These are phyloP conservation scores for Rhizopus microsporus DNA, from an alignment of 371 early-diverging fungal species.

Conservation along the genomic window DNA sequence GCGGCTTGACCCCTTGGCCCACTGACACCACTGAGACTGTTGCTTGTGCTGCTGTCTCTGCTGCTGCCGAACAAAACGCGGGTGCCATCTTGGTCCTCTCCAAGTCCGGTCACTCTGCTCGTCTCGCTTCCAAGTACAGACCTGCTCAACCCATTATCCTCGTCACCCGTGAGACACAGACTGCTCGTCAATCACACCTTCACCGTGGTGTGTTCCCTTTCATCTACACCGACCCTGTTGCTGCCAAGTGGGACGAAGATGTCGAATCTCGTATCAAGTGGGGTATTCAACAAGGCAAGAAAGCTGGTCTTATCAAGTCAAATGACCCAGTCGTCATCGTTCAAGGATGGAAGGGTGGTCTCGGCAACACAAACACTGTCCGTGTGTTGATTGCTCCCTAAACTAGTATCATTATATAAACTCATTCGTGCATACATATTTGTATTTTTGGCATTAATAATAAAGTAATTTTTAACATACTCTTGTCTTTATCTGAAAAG, in stretches of 20 bases:
- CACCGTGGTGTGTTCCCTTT: conserved; percentile 90
- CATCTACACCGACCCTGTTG: conserved; percentile 60
- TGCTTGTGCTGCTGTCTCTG: conserved; percentile 87
- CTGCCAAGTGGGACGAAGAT: conserved; percentile 78
- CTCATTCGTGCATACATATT: conserved; percentile 3
- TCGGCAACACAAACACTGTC: conserved; percentile 85
- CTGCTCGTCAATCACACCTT: conserved; percentile 85
- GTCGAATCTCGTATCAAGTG: conserved; percentile 81
- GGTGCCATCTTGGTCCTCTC: conserved; percentile 86
- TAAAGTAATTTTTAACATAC: background rate
- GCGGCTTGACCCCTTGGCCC: conserved; percentile 71
- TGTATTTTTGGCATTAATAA: background rate
- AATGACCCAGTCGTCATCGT: conserved; percentile 76
- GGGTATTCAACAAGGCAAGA: conserved; percentile 74
- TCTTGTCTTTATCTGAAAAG: too few species aligned
- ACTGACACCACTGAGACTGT: conserved; percentile 88
- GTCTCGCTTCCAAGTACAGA: conserved; percentile 90
- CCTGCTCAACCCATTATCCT: conserved; percentile 89
- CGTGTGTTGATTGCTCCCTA: conserved; percentile 62
- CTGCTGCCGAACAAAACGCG: conserved; percentile 82
- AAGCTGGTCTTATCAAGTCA: conserved; percentile 57
- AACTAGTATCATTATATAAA: conserved; percentile 9
- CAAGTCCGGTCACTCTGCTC: conserved; percentile 83
- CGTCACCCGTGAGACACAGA: conserved; percentile 76
- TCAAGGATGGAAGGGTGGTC: conserved; percentile 81